Evolutionary conservation across 2,329 filamentous ascomycete genomes (phyloP).

Genomic region (Botrytis fragariae): DNA sequence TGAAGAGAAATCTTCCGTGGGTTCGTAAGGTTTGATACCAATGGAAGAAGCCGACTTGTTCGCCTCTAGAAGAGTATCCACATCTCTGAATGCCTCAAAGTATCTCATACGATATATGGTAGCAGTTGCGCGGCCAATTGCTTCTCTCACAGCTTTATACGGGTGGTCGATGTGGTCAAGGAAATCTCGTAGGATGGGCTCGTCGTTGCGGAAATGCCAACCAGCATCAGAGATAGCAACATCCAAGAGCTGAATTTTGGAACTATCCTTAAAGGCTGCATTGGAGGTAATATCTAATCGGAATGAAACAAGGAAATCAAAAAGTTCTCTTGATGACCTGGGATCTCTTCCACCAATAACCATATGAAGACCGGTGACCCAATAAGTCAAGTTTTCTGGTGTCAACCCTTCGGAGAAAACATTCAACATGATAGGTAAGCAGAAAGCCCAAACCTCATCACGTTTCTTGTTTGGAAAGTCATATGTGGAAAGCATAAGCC

Average conservation of each 20-base stretch:
- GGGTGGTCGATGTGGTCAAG: constrained; percentile 90
- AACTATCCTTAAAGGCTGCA: constrained; percentile 97
- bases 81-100: constrained; percentile 86
- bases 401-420: constrained; percentile 91
- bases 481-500: constrained; percentile 74
- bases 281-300: constrained; percentile 91
- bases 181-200: constrained; percentile 87
- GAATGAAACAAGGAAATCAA: constrained; percentile 80
- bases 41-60: constrained; percentile 81
- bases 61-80: constrained; percentile 68
- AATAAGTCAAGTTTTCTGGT: constrained; percentile 91
- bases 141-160: constrained; percentile 94
- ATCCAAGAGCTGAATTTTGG: constrained; percentile 88
- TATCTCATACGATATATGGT: constrained; percentile 89
- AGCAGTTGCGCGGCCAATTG: constrained; percentile 85
- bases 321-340: constrained; percentile 78
- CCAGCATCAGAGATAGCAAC: constrained; percentile 83
- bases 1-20: constrained; percentile 67
- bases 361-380: constrained; percentile 90
- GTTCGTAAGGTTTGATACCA: constrained; percentile 79
- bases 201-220: constrained; percentile 93
- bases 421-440: constrained; percentile 79
- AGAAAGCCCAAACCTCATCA: constrained; percentile 80
- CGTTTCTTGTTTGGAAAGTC: constrained; percentile 74
- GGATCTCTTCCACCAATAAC: constrained; percentile 87